These are phyloP conservation scores for Acacia pycnantha DNA, from an alignment of 331 rosid genomes.

Conservation along the genomic window DNA sequence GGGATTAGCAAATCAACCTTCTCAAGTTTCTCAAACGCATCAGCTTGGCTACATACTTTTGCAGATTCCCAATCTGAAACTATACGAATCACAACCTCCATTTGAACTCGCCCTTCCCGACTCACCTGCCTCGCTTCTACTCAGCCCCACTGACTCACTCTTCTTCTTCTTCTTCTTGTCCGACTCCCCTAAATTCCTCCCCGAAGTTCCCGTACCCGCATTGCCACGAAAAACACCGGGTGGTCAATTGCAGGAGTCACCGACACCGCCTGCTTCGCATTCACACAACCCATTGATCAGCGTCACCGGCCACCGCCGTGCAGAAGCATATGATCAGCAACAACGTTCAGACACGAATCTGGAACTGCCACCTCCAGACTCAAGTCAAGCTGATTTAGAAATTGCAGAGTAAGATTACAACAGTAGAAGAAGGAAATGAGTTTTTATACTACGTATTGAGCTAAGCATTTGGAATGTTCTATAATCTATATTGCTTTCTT, in stretches of 20 bases:
- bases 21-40: constrained; percentile 87
- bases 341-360: background rate
- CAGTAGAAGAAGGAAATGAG: constrained; percentile 29
- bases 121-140: constrained; percentile 76
- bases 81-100: constrained; percentile 59
- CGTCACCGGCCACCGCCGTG: background rate
- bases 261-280: constrained; percentile 85
- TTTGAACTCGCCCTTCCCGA: constrained; percentile 75
- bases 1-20: constrained; percentile 46
- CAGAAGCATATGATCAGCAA: constrained; percentile 19
- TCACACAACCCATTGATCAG: constrained; percentile 81
- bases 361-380: background rate
- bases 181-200: constrained; percentile 49
- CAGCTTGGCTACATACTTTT: constrained; percentile 75
- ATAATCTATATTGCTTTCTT: constrained; percentile 14
- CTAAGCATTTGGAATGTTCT: background rate
- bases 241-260: constrained; percentile 90
- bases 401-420: constrained; percentile 14
- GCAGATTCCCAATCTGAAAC: constrained; percentile 79
- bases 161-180: constrained; percentile 38
- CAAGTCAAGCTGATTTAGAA: constrained; percentile 6
- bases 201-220: constrained; percentile 45
- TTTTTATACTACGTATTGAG: constrained; percentile 26
- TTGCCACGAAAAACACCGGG: constrained; percentile 49
- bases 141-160: constrained; percentile 41